Conservation (phyloP, 2,329 filamentous ascomycete genomes). For the Sporothrix sp. region DNA sequence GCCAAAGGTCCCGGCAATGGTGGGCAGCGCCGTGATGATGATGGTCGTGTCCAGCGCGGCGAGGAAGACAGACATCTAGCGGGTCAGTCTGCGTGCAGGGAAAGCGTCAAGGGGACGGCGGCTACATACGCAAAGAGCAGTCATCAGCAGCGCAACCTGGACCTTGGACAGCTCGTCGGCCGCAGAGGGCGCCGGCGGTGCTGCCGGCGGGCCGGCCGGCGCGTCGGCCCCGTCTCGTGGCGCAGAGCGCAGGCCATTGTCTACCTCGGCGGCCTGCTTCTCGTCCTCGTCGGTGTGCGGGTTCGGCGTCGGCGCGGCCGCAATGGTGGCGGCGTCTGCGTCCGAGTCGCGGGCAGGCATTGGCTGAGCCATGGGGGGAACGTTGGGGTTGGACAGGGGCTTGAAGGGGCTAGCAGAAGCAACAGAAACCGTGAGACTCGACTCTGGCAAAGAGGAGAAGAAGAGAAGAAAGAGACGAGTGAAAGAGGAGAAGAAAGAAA, state of each 20-base stretch:
- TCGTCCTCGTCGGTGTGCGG: slow-evolving; percentile 5
- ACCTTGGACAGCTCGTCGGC: not conserved
- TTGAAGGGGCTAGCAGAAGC: not conserved
- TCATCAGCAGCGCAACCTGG: slow-evolving; percentile 12
- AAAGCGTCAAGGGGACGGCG: not conserved
- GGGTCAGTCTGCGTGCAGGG: too few relatives aligned
- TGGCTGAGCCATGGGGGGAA: not conserved
- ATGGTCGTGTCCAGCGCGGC: slow-evolving; percentile 51
- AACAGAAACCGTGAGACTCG: not conserved
- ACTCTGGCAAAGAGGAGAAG: not conserved
- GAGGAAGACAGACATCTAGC: slow-evolving; percentile 34
- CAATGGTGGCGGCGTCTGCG: not conserved
- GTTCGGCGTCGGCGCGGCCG: not conserved
- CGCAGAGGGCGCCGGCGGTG: not conserved
- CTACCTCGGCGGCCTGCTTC: not conserved
- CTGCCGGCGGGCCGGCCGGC: not conserved
- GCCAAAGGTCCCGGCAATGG: slow-evolving; percentile 52
- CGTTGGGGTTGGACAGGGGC: too few relatives aligned
- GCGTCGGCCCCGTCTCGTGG: too few relatives aligned
- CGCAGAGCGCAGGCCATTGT: too few relatives aligned
- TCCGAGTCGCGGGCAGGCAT: not conserved
- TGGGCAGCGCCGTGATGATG: slow-evolving; percentile 56
- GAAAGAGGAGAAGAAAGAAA: not conserved
- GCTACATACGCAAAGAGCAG: slow-evolving; percentile 13
- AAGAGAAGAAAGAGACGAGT: not conserved